Evolutionary conservation across 2,329 filamentous ascomycete genomes (phyloP).

Genomic region (Neonectria ditissima): DNA sequence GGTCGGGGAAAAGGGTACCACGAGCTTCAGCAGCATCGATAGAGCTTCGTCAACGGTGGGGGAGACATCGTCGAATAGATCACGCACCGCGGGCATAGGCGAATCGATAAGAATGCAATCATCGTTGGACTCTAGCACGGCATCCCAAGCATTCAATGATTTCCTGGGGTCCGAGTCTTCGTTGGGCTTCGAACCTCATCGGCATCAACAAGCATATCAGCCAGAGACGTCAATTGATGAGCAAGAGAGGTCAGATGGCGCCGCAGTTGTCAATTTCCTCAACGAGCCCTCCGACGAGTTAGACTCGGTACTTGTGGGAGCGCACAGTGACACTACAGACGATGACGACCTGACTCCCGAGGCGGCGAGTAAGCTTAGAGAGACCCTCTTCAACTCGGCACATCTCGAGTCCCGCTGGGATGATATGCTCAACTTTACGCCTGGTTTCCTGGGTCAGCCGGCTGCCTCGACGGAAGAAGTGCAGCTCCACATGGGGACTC

Average conservation of each 20-base stretch:
- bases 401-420: slow-evolving; percentile 52
- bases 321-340: slow-evolving; percentile 35
- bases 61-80: slow-evolving; percentile 40
- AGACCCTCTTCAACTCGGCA: slow-evolving; percentile 52
- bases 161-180: slow-evolving; percentile 33
- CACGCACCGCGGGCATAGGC: slow-evolving; percentile 27
- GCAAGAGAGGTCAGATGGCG: slow-evolving; percentile 51
- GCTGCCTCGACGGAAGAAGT: slow-evolving; percentile 34
- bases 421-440: slow-evolving; percentile 63
- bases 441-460: slow-evolving; percentile 53
- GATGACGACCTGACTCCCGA: slow-evolving; percentile 44
- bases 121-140: slow-evolving; percentile 42
- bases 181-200: slow-evolving; percentile 21
- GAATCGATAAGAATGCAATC: slow-evolving; percentile 34
- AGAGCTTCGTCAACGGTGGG: slow-evolving; percentile 29
- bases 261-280: slow-evolving; percentile 55
- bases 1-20: slow-evolving; percentile 37
- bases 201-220: background rate
- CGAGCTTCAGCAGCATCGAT: slow-evolving; percentile 30
- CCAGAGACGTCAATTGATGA: slow-evolving; percentile 20
- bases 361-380: slow-evolving; percentile 50
- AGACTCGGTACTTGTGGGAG: slow-evolving; percentile 33
- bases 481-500: slow-evolving; percentile 53
- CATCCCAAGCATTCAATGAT: slow-evolving; percentile 48
- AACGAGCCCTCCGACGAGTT: slow-evolving; percentile 42